Conservation (phyloP, 345 rosid genomes). For the Arabis alpina region DNA sequence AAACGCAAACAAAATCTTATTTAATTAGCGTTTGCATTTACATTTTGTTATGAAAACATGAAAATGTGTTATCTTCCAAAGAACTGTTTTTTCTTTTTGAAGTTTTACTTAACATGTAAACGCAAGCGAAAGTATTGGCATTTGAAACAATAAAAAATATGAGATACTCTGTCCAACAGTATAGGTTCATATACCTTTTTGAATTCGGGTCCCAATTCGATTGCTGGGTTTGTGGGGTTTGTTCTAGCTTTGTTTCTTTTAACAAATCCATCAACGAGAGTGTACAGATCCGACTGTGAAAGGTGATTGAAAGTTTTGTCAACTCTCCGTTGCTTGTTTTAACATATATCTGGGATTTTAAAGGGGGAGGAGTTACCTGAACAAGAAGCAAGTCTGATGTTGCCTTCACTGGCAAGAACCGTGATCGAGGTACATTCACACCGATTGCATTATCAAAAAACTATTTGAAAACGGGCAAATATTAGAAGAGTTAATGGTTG, state of each 20-base stretch:
- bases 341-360: too few species aligned
- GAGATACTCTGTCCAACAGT: background rate
- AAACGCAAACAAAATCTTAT: too few species aligned
- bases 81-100: too few species aligned
- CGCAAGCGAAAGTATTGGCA: too few species aligned
- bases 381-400: slow-evolving; percentile 95
- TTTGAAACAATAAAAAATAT: too few species aligned
- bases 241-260: slow-evolving; percentile 69
- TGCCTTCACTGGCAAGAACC: slow-evolving; percentile 94
- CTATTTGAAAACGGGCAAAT: slow-evolving; percentile 34
- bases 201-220: slow-evolving; percentile 90
- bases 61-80: too few species aligned
- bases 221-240: slow-evolving; percentile 73
- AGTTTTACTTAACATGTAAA: too few species aligned
- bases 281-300: slow-evolving; percentile 88
- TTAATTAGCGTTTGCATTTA: too few species aligned
- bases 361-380: slow-evolving; percentile 52
- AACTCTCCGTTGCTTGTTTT: too few species aligned
- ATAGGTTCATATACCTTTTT: slow-evolving; percentile 59
- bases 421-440: slow-evolving; percentile 81
- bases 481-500: too few species aligned
- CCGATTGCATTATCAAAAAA: slow-evolving; percentile 91
- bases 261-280: slow-evolving; percentile 72
- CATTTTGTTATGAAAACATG: too few species aligned
- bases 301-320: slow-evolving; percentile 13